Percentiles rank a stretch among this genome's conserved stretches.
phyloP scores from a whole-genome alignment of 306 rosid species.

The Prosopis cineraria region DNA sequence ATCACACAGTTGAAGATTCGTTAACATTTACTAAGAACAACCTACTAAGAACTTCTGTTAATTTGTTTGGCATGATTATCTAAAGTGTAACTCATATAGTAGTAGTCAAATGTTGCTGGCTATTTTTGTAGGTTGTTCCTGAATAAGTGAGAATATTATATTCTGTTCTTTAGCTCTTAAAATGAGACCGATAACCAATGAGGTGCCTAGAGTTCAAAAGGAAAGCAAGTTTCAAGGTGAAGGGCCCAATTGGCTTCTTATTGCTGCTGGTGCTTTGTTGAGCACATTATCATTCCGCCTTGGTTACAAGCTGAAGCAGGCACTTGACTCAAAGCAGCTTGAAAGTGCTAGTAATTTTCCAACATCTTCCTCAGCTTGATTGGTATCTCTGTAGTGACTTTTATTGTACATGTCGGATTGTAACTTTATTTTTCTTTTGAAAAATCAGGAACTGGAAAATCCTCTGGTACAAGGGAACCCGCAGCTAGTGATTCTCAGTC shows the following conservation, averaged over 20 bases:
- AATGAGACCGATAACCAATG: slow-evolving; percentile 69
- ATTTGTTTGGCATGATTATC: slow-evolving; percentile 2
- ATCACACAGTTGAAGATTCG: neutral
- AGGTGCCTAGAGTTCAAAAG: slow-evolving; percentile 62
- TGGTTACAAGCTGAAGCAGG: slow-evolving; percentile 90
- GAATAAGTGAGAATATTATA: slow-evolving; percentile 20
- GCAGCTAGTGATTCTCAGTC: slow-evolving; percentile 57
- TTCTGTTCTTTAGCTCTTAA: slow-evolving; percentile 42
- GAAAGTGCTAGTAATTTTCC: slow-evolving; percentile 45
- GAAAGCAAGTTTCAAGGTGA: slow-evolving; percentile 49
- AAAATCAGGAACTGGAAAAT: slow-evolving; percentile 62
- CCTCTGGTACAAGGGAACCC: slow-evolving; percentile 57
- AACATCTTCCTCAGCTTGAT: slow-evolving; percentile 19
- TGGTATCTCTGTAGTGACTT: neutral
- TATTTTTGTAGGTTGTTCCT: slow-evolving; percentile 41
- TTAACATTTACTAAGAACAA: neutral
- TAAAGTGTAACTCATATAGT: neutral
- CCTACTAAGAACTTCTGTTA: neutral
- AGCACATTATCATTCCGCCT: slow-evolving; percentile 83
- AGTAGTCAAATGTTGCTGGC: slow-evolving; percentile 10
- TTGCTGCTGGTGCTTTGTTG: slow-evolving; percentile 92
- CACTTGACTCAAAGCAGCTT: slow-evolving; percentile 66
- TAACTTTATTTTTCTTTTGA: slow-evolving; percentile 27
- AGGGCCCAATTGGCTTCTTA: slow-evolving; percentile 82
- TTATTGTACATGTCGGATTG: slow-evolving; percentile 21